Conservation (phyloP, 768 basidiomycete genomes). For the Suillus hirtellus region DNA sequence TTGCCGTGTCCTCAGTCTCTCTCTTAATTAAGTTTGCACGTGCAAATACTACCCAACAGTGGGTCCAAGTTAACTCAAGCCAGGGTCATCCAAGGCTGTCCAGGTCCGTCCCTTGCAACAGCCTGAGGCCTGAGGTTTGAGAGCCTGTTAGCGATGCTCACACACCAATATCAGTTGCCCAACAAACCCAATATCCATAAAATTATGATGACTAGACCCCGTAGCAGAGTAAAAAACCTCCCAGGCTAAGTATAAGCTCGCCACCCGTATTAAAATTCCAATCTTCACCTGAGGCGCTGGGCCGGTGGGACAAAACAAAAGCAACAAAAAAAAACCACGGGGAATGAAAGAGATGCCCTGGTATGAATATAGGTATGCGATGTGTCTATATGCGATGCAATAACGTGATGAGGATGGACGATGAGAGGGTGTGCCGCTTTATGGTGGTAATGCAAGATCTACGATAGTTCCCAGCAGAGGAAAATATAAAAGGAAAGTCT, state of each 20-base stretch:
- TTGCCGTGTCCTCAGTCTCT: background rate
- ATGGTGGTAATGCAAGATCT: conserved; percentile 24
- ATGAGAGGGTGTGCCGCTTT: conserved; percentile 19
- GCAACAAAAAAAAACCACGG: conserved; percentile 16
- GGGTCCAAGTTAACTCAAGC: background rate
- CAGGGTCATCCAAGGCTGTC: background rate
- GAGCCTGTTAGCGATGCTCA: background rate
- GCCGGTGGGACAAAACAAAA: conserved; percentile 13
- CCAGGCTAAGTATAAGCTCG: conserved; percentile 22
- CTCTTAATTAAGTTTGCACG: conserved; percentile 3
- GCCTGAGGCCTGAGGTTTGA: too few species aligned
- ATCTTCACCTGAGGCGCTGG: conserved; percentile 21
- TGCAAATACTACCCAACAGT: background rate
- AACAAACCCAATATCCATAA: conserved; percentile 41
- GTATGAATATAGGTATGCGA: conserved; percentile 38
- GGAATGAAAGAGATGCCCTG: conserved; percentile 28
- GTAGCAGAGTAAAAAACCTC: conserved; percentile 13
- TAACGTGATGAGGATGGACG: conserved; percentile 21
- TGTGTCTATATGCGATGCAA: conserved; percentile 34
- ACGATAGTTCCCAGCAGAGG: conserved; percentile 21
- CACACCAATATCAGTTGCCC: conserved; percentile 6
- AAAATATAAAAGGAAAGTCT: conserved; percentile 12
- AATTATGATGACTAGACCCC: conserved; percentile 23
- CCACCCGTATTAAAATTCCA: conserved; percentile 14
- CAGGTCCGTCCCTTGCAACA: background rate